Conservation (phyloP, 2,329 filamentous ascomycete genomes). For the Calonectria fujianensis region DNA sequence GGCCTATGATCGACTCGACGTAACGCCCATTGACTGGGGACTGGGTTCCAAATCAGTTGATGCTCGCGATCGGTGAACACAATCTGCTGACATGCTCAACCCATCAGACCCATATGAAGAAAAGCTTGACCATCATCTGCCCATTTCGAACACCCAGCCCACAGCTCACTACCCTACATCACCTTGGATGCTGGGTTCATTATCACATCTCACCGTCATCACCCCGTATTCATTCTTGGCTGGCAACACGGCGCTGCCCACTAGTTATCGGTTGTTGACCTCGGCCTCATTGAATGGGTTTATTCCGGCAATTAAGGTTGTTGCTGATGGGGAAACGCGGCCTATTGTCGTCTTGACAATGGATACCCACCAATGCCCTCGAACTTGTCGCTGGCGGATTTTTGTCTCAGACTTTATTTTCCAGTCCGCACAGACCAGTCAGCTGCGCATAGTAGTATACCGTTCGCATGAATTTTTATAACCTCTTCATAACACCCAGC, state of each 20-base stretch:
- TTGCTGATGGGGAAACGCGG: neutral
- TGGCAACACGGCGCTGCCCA: neutral
- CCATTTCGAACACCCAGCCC: neutral
- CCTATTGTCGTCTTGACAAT: neutral
- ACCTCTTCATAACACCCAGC: neutral
- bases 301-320: neutral
- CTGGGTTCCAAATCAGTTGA: constrained; percentile 25
- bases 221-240: neutral
- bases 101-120: constrained; percentile 13
- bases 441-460: neutral
- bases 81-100: neutral
- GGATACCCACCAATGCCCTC: neutral
- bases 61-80: constrained; percentile 7
- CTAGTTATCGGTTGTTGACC: neutral
- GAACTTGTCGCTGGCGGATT: neutral
- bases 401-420: neutral
- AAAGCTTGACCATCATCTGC: constrained; percentile 23
- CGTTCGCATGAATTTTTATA: neutral
- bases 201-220: constrained; percentile 15
- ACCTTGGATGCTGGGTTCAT: neutral
- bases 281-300: neutral
- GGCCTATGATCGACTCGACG: constrained; percentile 9
- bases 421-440: neutral
- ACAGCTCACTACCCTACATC: constrained; percentile 17
- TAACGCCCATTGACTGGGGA: neutral